phyloP scores from a whole-genome alignment of 805 yeast genomes.

The Barnettozyma wickerhamii region DNA sequence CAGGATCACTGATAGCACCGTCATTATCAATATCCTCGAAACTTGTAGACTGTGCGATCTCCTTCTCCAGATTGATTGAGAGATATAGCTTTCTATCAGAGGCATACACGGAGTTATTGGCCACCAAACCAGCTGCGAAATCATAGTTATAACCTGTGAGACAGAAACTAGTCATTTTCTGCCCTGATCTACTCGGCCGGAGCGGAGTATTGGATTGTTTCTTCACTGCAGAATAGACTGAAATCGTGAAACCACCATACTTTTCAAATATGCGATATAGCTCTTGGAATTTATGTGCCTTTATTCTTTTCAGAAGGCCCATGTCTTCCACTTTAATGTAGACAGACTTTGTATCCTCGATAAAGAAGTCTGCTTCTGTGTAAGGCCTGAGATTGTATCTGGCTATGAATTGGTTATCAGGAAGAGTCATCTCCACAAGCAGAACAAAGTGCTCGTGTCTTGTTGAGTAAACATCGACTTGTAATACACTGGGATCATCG shows the following conservation, averaged over 20 bases:
- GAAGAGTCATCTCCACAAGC: neutral
- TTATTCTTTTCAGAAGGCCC: neutral
- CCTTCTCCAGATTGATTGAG: neutral
- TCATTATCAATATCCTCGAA: neutral
- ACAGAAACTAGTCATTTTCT: too few relatives aligned
- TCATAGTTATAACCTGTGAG: neutral
- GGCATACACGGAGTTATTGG: neutral
- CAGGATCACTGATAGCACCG: neutral
- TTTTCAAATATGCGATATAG: slow-evolving; percentile 1
- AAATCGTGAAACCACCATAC: slow-evolving; percentile 3
- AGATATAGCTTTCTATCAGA: neutral
- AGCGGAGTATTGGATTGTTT: too few relatives aligned
- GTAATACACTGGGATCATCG: too few relatives aligned
- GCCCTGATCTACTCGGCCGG: too few relatives aligned
- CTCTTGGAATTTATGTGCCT: neutral
- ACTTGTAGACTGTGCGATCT: neutral
- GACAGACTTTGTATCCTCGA: neutral
- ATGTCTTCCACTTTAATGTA: neutral
- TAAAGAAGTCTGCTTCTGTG: neutral
- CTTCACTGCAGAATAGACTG: too few relatives aligned
- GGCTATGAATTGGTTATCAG: neutral
- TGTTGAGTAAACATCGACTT: too few relatives aligned
- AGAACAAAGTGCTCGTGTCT: too few relatives aligned
- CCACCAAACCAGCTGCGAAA: neutral
- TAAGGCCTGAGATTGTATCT: neutral